These are phyloP conservation scores for Rhododendron griersonianum DNA, from an alignment of 148 eudicot genomes.

Conservation along the genomic window DNA sequence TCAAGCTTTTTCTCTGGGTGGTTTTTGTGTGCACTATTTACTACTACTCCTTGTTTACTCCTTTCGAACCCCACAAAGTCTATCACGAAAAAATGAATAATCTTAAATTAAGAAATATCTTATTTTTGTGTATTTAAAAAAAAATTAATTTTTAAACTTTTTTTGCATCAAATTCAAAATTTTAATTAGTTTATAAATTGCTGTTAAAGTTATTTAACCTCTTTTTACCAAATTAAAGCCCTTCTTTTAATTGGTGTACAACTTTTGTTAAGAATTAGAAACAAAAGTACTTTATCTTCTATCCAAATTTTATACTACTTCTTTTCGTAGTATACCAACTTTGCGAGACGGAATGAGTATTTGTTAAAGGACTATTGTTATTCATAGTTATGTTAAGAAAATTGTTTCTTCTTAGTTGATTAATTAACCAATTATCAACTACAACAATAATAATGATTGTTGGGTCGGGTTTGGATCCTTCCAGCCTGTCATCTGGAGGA, in stretches of 20 bases:
- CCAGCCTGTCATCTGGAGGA: conserved; percentile 51
- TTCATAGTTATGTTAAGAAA: not conserved
- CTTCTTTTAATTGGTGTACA: not conserved
- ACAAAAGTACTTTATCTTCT: not conserved
- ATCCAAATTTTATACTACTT: not conserved
- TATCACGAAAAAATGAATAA: not conserved
- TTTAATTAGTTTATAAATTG: not conserved
- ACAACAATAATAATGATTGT: conserved; percentile 32
- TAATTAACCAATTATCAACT: conserved; percentile 13
- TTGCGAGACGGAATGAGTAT: not conserved
- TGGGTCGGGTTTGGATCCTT: conserved; percentile 57
- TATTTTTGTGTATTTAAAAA: not conserved
- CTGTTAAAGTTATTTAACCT: not conserved
- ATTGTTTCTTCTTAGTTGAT: not conserved
- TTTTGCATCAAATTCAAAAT: too few relatives aligned
- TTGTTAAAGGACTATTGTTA: not conserved
- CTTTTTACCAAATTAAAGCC: not conserved
- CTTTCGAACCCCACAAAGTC: too few relatives aligned
- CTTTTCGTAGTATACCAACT: not conserved
- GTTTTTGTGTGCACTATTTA: not conserved
- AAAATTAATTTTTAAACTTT: too few relatives aligned
- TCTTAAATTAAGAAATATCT: not conserved
- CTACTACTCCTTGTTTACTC: too few relatives aligned
- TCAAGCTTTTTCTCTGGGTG: conserved; percentile 17
- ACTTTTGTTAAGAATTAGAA: too few relatives aligned